phyloP scores from a whole-genome alignment of 2,329 filamentous ascomycete species.

The Verticillium longisporum region DNA sequence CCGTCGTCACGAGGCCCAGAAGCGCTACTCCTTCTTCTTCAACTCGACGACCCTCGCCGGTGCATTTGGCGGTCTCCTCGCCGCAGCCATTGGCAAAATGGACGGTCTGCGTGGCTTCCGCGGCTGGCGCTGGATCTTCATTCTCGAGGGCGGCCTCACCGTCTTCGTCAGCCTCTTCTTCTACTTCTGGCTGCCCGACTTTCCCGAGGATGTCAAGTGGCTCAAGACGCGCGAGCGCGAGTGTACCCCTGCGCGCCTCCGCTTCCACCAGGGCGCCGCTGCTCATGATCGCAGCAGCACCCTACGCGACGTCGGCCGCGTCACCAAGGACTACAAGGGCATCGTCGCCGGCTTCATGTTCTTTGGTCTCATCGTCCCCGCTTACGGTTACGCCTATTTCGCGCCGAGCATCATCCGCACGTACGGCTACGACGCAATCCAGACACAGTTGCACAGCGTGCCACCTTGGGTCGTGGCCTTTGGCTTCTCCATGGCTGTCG shows the following conservation, averaged over 20 bases:
- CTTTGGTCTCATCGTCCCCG: constrained; percentile 70
- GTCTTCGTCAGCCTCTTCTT: constrained; percentile 54
- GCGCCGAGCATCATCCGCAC: constrained; percentile 63
- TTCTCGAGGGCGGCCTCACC: constrained; percentile 65
- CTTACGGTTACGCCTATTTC: constrained; percentile 74
- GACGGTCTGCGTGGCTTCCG: constrained; percentile 58
- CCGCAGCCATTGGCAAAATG: constrained; percentile 59
- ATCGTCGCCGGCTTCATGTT: constrained; percentile 75
- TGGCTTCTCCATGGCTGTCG: constrained; percentile 68
- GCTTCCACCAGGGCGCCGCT: constrained; percentile 61
- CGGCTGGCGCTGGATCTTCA: constrained; percentile 80
- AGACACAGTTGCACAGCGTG: constrained; percentile 52
- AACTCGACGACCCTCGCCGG: constrained; percentile 55
- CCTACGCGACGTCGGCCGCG: constrained; percentile 48
- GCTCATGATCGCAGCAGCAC: constrained; percentile 57
- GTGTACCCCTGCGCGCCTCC: constrained; percentile 60
- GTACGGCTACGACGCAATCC: constrained; percentile 54
- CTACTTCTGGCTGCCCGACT: constrained; percentile 65
- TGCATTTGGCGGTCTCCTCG: constrained; percentile 17
- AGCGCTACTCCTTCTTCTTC: constrained; percentile 93
- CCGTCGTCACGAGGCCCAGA: constrained; percentile 77
- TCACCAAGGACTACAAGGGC: constrained; percentile 70
- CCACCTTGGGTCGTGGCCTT: constrained; percentile 64
- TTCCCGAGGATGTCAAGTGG: constrained; percentile 71
- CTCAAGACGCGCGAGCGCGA: constrained; percentile 60